Percentiles rank a stretch among this genome's conserved stretches.
These are phyloP conservation scores for Chaetomium sp. DNA, from an alignment of 2,329 filamentous ascomycete species.

Conservation along the genomic window DNA sequence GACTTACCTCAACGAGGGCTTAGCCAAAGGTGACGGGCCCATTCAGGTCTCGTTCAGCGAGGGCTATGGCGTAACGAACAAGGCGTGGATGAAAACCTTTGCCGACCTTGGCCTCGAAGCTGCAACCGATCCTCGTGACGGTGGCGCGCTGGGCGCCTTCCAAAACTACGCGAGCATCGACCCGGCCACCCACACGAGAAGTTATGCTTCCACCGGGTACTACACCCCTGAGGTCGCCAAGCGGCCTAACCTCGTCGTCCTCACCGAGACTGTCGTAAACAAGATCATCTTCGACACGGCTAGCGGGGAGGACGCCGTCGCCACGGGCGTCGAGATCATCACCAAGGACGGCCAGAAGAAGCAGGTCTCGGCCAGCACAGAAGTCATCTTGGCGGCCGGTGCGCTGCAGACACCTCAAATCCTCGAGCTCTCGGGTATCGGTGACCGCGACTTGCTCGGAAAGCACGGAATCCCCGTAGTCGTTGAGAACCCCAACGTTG, in stretches of 20 bases:
- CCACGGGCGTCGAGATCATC: conserved; percentile 41
- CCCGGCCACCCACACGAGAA: conserved; percentile 30
- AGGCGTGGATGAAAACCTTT: conserved; percentile 45
- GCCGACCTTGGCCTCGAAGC: conserved; percentile 40
- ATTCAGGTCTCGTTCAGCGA: conserved; percentile 44
- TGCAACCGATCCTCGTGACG: conserved; percentile 40
- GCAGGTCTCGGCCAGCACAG: conserved; percentile 31
- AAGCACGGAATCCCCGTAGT: conserved; percentile 43
- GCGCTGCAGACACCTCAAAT: conserved; percentile 43
- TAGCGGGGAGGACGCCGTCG: conserved; percentile 34
- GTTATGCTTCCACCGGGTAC: conserved; percentile 42
- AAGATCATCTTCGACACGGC: conserved; percentile 39
- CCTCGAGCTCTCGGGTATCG: conserved; percentile 44
- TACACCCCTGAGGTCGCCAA: conserved; percentile 40
- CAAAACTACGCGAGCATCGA: conserved; percentile 33
- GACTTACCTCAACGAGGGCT: conserved; percentile 40
- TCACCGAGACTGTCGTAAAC: conserved; percentile 41
- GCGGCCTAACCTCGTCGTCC: conserved; percentile 41
- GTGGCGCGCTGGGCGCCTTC: conserved; percentile 29
- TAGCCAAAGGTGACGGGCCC: conserved; percentile 41
- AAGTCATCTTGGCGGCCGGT: conserved; percentile 49
- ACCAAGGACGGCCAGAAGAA: conserved; percentile 35
- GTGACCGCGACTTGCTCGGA: conserved; percentile 45
- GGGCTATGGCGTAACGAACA: conserved; percentile 39
- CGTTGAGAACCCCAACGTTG: conserved; percentile 49